phyloP scores from a whole-genome alignment of 768 basidiomycete genomes.

The Mycena capillaripes region DNA sequence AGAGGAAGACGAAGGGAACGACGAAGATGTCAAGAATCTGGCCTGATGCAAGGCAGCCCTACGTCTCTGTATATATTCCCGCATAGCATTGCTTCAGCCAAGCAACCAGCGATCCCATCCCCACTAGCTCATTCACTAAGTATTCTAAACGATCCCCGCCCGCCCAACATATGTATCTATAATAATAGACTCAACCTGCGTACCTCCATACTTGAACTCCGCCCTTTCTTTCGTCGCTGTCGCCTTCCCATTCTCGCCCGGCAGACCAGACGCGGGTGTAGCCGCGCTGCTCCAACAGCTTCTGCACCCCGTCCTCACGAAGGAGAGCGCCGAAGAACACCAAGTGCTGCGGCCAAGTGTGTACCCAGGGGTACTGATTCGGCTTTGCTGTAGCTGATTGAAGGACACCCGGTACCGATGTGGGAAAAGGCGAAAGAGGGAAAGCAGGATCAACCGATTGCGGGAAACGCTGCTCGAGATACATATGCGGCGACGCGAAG shows the following conservation, averaged over 20 bases:
- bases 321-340: slow-evolving; percentile 89
- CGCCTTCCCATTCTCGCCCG: slow-evolving; percentile 84
- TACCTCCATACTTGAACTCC: slow-evolving; percentile 81
- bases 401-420: slow-evolving; percentile 60
- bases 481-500: slow-evolving; percentile 77
- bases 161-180: neutral
- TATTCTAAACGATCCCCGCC: too few relatives aligned
- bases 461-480: slow-evolving; percentile 80
- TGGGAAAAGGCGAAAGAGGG: slow-evolving; percentile 71
- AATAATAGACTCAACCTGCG: slow-evolving; percentile 31
- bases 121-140: too few relatives aligned
- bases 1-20: too few relatives aligned
- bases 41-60: too few relatives aligned
- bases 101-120: too few relatives aligned
- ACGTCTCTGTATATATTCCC: too few relatives aligned
- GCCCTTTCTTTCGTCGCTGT: slow-evolving; percentile 74
- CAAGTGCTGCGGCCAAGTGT: slow-evolving; percentile 87
- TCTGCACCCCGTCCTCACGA: slow-evolving; percentile 60
- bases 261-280: slow-evolving; percentile 76
- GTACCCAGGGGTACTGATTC: slow-evolving; percentile 65
- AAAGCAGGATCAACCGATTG: slow-evolving; percentile 69
- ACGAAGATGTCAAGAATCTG: too few relatives aligned
- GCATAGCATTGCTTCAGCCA: too few relatives aligned
- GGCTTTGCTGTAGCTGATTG: slow-evolving; percentile 34
- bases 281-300: slow-evolving; percentile 64